Percentiles rank a stretch among this genome's conserved stretches.
phyloP scores from a whole-genome alignment of 2,329 filamentous ascomycete genomes.

The Verticillium tricorpus region DNA sequence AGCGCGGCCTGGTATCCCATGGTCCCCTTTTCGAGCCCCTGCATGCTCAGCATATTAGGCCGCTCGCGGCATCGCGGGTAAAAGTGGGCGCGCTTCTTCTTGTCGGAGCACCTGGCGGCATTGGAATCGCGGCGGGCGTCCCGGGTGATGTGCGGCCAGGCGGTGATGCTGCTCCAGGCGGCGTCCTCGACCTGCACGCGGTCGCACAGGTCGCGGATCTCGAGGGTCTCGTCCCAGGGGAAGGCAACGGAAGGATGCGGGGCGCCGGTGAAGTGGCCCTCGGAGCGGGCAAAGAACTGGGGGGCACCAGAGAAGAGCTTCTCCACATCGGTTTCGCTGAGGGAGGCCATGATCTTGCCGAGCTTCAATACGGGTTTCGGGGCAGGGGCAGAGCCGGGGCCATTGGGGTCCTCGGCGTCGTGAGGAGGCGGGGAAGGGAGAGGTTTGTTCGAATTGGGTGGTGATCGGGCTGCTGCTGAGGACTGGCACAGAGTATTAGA shows the following conservation, averaged over 20 bases:
- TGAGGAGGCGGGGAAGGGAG: constrained; percentile 48
- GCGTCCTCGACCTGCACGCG: constrained; percentile 59
- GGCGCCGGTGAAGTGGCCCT: constrained; percentile 55
- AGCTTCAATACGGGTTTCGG: constrained; percentile 45
- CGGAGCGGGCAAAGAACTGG: constrained; percentile 61
- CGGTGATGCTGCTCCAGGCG: constrained; percentile 59
- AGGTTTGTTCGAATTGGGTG: constrained; percentile 50
- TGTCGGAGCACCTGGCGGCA: constrained; percentile 34
- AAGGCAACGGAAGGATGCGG: constrained; percentile 61
- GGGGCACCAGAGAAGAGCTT: constrained; percentile 73
- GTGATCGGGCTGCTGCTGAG: constrained; percentile 11
- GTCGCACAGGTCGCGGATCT: constrained; percentile 60
- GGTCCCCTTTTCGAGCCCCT: constrained; percentile 66
- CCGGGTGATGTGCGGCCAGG: constrained; percentile 57
- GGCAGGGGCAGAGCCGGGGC: constrained; percentile 22
- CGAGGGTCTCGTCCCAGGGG: constrained; percentile 60
- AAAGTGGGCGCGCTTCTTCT: constrained; percentile 50
- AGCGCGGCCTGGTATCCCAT: constrained; percentile 66
- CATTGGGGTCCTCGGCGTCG: constrained; percentile 34
- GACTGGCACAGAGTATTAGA: background rate
- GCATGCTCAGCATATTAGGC: constrained; percentile 69
- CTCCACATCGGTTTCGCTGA: constrained; percentile 57
- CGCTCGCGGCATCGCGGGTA: constrained; percentile 55
- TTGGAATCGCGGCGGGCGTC: constrained; percentile 34
- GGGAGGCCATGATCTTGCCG: constrained; percentile 54